phyloP scores from a whole-genome alignment of 257 asterid species.

The Penstemon newberryi region DNA sequence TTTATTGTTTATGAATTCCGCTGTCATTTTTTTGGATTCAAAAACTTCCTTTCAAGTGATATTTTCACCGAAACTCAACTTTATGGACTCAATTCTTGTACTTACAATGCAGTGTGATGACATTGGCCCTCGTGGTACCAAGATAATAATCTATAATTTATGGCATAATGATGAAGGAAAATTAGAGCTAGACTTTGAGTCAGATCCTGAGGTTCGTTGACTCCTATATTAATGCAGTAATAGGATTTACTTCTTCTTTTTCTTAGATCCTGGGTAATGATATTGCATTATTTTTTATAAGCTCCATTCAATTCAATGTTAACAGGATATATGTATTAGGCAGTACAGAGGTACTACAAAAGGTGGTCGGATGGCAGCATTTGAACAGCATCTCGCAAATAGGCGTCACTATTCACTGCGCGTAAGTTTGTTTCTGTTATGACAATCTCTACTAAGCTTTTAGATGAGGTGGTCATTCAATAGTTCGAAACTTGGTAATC shows the following conservation, averaged over 20 bases:
- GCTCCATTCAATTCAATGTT: slow-evolving; percentile 31
- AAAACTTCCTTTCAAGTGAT: slow-evolving; percentile 1
- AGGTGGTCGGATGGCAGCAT: slow-evolving; percentile 33
- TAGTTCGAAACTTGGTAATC: not conserved
- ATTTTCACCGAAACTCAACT: slow-evolving; percentile 15
- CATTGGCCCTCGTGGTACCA: slow-evolving; percentile 80
- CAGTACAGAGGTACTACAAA: slow-evolving; percentile 31
- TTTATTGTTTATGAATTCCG: not conserved
- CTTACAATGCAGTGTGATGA: slow-evolving; percentile 63
- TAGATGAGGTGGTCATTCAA: too few relatives aligned
- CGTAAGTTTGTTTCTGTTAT: slow-evolving; percentile 46
- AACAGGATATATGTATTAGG: slow-evolving; percentile 73
- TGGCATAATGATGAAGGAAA: slow-evolving; percentile 74
- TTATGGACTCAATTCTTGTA: not conserved
- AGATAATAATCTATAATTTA: slow-evolving; percentile 69
- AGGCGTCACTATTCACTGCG: slow-evolving; percentile 81
- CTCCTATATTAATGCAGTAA: slow-evolving; percentile 25
- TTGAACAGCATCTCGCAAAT: slow-evolving; percentile 73
- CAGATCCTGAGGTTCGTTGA: slow-evolving; percentile 74
- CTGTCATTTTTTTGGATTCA: not conserved
- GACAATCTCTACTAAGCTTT: too few relatives aligned
- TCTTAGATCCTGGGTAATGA: not conserved
- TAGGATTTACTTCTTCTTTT: not conserved
- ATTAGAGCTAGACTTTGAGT: slow-evolving; percentile 80
- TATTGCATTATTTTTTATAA: slow-evolving; percentile 20